These are phyloP conservation scores for Fusarium sp. DNA, from an alignment of 2,329 filamentous ascomycete genomes.

Conservation along the genomic window DNA sequence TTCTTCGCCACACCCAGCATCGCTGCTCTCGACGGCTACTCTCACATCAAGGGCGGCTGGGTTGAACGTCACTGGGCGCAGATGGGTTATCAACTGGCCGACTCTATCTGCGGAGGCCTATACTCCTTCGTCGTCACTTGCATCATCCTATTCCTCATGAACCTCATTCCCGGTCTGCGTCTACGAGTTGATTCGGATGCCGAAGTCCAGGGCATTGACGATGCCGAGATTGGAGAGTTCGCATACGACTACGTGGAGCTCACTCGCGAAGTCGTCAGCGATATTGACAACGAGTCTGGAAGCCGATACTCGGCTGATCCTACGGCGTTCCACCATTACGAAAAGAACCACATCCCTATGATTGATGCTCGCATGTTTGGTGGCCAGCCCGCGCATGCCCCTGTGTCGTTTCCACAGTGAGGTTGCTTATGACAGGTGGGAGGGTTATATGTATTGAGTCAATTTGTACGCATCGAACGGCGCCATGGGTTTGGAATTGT, in stretches of 20 bases:
- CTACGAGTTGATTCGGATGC: constrained; percentile 81
- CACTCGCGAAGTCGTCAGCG: constrained; percentile 67
- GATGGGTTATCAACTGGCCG: constrained; percentile 84
- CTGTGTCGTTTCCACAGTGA: constrained; percentile 42
- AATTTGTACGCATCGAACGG: constrained; percentile 39
- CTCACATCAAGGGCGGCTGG: constrained; percentile 80
- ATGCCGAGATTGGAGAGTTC: constrained; percentile 92
- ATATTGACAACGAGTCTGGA: constrained; percentile 58
- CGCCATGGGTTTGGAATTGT: constrained; percentile 37
- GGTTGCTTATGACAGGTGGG: neutral
- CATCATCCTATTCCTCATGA: constrained; percentile 83
- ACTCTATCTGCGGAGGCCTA: constrained; percentile 78
- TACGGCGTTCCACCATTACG: constrained; percentile 55
- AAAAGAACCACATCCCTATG: constrained; percentile 63
- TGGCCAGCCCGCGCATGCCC: constrained; percentile 41
- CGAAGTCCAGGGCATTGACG: constrained; percentile 87
- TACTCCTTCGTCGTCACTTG: constrained; percentile 85
- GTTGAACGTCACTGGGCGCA: constrained; percentile 87
- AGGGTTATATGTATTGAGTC: constrained; percentile 12
- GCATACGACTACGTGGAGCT: constrained; percentile 96
- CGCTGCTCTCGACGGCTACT: constrained; percentile 79
- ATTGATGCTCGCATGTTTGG: constrained; percentile 59
- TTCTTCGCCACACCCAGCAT: constrained; percentile 90
- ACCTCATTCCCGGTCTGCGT: constrained; percentile 79
- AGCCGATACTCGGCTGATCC: constrained; percentile 58